These are phyloP conservation scores for Calonectria ilicicola DNA, from an alignment of 2,329 filamentous ascomycete genomes.

Conservation along the genomic window DNA sequence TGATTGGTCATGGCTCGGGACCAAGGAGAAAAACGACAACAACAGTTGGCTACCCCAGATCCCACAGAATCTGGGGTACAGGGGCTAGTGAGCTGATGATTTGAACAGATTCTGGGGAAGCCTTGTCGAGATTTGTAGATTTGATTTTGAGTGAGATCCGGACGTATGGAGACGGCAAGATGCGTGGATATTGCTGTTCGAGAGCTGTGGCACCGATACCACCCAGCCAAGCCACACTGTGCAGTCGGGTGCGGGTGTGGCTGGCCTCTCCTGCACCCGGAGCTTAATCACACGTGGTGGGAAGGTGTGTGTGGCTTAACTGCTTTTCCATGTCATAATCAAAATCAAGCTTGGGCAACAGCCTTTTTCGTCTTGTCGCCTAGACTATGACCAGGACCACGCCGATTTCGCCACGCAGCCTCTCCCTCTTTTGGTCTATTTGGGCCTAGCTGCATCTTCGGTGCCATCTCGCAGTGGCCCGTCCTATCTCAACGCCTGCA, in stretches of 20 bases:
- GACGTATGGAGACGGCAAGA: not conserved
- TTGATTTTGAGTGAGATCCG: conserved; percentile 18
- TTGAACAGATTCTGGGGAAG: conserved; percentile 23
- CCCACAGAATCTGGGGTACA: conserved; percentile 23
- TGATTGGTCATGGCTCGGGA: conserved; percentile 23
- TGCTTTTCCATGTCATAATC: not conserved
- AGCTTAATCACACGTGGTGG: conserved; percentile 18
- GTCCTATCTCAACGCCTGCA: not conserved
- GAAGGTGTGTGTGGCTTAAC: not conserved
- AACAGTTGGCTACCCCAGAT: conserved; percentile 16
- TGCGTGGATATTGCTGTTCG: not conserved
- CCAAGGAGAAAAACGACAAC: not conserved
- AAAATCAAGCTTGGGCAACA: not conserved
- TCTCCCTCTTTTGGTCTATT: conserved; percentile 5
- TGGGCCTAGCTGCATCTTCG: conserved; percentile 2
- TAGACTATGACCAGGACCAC: not conserved
- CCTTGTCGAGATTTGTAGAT: conserved; percentile 18
- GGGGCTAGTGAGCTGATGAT: conserved; percentile 12
- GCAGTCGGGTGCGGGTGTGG: not conserved
- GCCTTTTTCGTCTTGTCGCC: not conserved
- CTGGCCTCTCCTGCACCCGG: not conserved
- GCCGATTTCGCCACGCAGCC: not conserved
- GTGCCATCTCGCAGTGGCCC: conserved; percentile 2
- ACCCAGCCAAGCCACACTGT: not conserved
- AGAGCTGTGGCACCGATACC: not conserved